Evolutionary conservation across 495 filamentous ascomycete genomes (phyloP).

Genomic region (Bombardia bombarda): DNA sequence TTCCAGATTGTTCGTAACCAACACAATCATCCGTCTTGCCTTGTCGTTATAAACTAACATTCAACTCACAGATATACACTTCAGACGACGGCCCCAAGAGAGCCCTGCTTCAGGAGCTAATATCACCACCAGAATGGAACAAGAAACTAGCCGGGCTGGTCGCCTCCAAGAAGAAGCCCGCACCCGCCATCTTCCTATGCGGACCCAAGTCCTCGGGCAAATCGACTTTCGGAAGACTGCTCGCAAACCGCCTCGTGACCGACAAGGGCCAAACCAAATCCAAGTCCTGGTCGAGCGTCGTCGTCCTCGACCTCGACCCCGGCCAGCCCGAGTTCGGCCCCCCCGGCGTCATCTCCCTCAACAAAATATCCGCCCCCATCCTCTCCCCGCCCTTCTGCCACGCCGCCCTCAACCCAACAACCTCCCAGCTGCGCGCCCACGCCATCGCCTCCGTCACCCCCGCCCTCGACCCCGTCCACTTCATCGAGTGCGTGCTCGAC

Average conservation of each 20-base stretch:
- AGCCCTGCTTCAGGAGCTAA: constrained; percentile 48
- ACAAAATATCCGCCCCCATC: constrained; percentile 53
- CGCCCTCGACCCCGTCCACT: constrained; percentile 63
- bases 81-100: constrained; percentile 36
- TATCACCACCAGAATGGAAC: constrained; percentile 61
- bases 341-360: constrained; percentile 68
- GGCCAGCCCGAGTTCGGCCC: constrained; percentile 77
- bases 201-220: constrained; percentile 83
- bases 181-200: constrained; percentile 50
- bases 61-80: constrained; percentile 35
- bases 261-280: constrained; percentile 19
- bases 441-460: constrained; percentile 64
- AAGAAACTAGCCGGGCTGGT: constrained; percentile 30
- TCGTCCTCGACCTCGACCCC: constrained; percentile 74
- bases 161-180: constrained; percentile 31
- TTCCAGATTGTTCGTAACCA: constrained; percentile 31
- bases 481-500: constrained; percentile 57
- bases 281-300: constrained; percentile 31
- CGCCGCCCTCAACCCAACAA: constrained; percentile 37
- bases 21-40: not conserved
- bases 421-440: constrained; percentile 49
- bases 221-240: constrained; percentile 72
- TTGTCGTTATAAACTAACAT: constrained; percentile 7
- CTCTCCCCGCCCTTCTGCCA: constrained; percentile 73
- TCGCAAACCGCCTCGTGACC: constrained; percentile 67